These are phyloP conservation scores for Phytophthora palmivora DNA, from an alignment of 352 stramenopile genomes.

Conservation along the genomic window DNA sequence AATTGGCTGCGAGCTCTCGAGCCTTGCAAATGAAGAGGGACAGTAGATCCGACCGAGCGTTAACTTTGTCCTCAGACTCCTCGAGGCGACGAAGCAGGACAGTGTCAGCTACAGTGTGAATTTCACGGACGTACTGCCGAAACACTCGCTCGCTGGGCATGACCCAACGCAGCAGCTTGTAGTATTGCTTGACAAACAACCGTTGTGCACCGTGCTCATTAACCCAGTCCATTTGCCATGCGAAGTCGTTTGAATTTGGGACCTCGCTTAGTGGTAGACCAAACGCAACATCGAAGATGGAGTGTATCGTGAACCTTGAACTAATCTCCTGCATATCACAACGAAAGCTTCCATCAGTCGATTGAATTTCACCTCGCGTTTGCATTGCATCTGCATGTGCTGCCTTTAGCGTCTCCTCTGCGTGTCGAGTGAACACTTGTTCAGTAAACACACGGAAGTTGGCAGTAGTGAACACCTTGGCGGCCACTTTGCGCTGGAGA, in stretches of 20 bases:
- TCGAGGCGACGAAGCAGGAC: constrained; percentile 51
- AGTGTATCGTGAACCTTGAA: constrained; percentile 54
- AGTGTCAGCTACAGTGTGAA: constrained; percentile 49
- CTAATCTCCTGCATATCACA: constrained; percentile 63
- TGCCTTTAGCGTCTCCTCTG: constrained; percentile 24
- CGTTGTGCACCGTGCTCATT: constrained; percentile 61
- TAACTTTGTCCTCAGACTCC: constrained; percentile 41
- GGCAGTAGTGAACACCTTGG: constrained; percentile 85
- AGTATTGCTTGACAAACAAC: constrained; percentile 71
- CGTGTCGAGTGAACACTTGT: constrained; percentile 56
- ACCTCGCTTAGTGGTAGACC: constrained; percentile 47
- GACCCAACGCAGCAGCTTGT: constrained; percentile 60
- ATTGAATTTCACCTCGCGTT: background rate
- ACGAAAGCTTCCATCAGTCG: constrained; percentile 10
- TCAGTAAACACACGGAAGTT: constrained; percentile 62
- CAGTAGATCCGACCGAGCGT: constrained; percentile 49
- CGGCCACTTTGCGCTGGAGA: constrained; percentile 83
- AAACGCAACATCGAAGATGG: constrained; percentile 71
- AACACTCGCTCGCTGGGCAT: constrained; percentile 68
- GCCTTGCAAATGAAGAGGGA: constrained; percentile 70
- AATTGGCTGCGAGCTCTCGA: constrained; percentile 32
- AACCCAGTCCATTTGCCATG: constrained; percentile 57
- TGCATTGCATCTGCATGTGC: constrained; percentile 18
- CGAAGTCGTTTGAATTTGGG: constrained; percentile 41
- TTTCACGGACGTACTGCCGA: constrained; percentile 32